Base-by-base conservation (phyloP, 352 stramenopile genomes). In the Pythium biforme region DNA sequence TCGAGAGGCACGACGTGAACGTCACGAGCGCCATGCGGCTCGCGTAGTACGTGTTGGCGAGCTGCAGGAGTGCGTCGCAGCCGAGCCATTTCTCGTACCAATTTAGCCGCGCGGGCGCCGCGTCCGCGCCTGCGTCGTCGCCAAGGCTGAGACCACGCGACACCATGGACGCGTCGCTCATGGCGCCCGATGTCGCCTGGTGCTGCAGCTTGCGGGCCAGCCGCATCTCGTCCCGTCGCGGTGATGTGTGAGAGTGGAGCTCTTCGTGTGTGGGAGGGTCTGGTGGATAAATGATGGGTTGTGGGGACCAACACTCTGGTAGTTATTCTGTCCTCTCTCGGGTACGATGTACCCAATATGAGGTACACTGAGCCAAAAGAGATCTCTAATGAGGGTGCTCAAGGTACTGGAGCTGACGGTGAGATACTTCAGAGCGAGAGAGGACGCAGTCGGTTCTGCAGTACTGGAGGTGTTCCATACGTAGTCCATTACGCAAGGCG, bases 11-110 rank as follows among this genome's bases (percentile, higher is more conserved):
- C 6, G 79, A 86, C 19, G 76, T 56, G 51, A 85, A 49, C 20
- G 77, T 82, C 25, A 81, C 76, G 60, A 72, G 43, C 12, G 68
- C 79, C 52, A 88, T 72, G 37, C 77, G 74, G 56, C 77, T 81
- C 12, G 79, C 77, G 66, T 87, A 89, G 77, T 88, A 89, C 57
- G 81, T 83, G 68, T 90, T 90, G 48, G 76, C 74, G 68, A 77
- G 77, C 62, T 86, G 79, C 29, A 88, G 67, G 46, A 70, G 68
- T 31, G 73, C 69, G 70, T 88, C 79, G 10, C 75, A 34, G 29
- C 75, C 72, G 5, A 54, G 62, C 79, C 72, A 62, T 12, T 27
- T 31, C 33, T 25, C 23, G 56, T 22, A 31, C 56, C 48, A 54
- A 25, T 34, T 12, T 10, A 5, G 34, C 14, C 11, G 43, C n/a